A percentile compares a stretch with the other conserved stretches of the same genome.
Conservation (phyloP, 225 moss, liverwort and hornwort genomes). For the Asterella californica region DNA sequence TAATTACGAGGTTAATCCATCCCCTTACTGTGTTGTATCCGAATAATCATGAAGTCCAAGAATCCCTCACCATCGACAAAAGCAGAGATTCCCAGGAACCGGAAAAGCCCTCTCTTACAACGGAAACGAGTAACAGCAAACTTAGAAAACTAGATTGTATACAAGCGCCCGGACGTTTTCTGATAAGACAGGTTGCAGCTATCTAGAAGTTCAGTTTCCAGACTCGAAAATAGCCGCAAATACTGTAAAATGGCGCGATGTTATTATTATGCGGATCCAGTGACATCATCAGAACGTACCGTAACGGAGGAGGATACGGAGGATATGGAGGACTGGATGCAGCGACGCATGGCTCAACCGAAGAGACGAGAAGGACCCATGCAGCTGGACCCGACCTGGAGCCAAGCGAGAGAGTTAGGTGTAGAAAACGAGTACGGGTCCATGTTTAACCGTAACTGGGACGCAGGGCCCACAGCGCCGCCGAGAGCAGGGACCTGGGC, state of each 20-base stretch:
- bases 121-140: neutral
- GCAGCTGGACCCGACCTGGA: constrained; percentile 5
- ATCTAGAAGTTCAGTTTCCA: neutral
- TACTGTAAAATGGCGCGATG: neutral
- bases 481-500: constrained; percentile 1
- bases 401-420: neutral
- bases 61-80: too few species aligned
- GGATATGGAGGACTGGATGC: neutral
- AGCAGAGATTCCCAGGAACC: too few species aligned
- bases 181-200: too few species aligned
- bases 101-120: too few species aligned
- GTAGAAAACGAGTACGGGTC: constrained; percentile 13
- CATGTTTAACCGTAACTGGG: neutral
- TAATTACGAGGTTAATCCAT: too few species aligned
- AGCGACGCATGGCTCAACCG: neutral
- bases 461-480: neutral
- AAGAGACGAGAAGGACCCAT: neutral
- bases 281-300: too few species aligned
- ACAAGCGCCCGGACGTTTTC: neutral
- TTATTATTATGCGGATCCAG: neutral
- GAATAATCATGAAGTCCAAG: too few species aligned
- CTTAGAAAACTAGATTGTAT: neutral
- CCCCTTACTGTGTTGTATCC: too few species aligned
- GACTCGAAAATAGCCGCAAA: too few species aligned
- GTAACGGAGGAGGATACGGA: too few species aligned